Conservation (phyloP, 352 stramenopile genomes). For the Poterioochromonas sp. region DNA sequence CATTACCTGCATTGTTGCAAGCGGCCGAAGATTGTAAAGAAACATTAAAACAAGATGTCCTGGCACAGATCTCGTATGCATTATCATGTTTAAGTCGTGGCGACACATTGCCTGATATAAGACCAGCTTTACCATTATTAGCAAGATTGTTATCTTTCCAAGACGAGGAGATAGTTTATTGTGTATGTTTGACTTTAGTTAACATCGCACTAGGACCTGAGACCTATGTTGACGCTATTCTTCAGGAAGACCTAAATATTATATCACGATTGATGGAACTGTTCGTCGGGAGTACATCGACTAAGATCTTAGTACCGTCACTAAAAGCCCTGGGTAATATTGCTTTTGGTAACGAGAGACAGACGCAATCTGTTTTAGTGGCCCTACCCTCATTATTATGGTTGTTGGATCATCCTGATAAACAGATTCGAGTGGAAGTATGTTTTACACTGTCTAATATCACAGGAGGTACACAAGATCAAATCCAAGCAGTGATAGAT, state of each 20-base stretch:
- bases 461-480: slow-evolving; percentile 93
- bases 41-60: slow-evolving; percentile 88
- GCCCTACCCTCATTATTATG: slow-evolving; percentile 85
- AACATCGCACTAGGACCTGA: slow-evolving; percentile 97
- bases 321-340: slow-evolving; percentile 97
- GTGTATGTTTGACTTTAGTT: slow-evolving; percentile 96
- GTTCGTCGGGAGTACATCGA: slow-evolving; percentile 75
- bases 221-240: slow-evolving; percentile 97
- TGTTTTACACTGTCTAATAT: slow-evolving; percentile 99
- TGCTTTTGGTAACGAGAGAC: slow-evolving; percentile 94
- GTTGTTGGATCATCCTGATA: slow-evolving; percentile 83
- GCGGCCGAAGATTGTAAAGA: slow-evolving; percentile 50
- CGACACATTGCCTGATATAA: slow-evolving; percentile 81
- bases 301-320: slow-evolving; percentile 87
- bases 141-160: slow-evolving; percentile 90
- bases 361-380: slow-evolving; percentile 96
- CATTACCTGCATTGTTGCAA: background rate
- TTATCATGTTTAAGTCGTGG: slow-evolving; percentile 96
- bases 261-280: slow-evolving; percentile 93
- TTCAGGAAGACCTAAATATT: slow-evolving; percentile 90
- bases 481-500: slow-evolving; percentile 96
- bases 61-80: slow-evolving; percentile 96
- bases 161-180: slow-evolving; percentile 97
- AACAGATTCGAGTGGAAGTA: slow-evolving; percentile 96
- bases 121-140: slow-evolving; percentile 83